Base-by-base conservation (phyloP, 768 basidiomycete genomes). In the Piloderma croceum region DNA sequence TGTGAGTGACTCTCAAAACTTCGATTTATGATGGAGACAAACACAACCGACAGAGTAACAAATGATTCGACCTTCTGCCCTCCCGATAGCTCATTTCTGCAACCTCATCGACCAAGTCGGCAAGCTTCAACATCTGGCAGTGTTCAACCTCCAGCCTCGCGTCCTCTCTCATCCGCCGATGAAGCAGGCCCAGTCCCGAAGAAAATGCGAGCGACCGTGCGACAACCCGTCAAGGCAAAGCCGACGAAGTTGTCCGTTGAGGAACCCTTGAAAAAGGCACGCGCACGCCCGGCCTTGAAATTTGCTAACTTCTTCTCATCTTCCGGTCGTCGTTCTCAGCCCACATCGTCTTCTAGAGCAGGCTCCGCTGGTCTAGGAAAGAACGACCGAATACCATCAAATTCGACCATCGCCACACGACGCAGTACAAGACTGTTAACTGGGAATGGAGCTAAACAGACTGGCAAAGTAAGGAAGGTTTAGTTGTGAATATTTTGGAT, bases 251-350 rank as follows among this genome's bases (percentile, higher is more conserved):
- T 73, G 53, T 67, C 66, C 57, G 61, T 71, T 54, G 81, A 82
- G 66, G 81, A 83, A 63, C 76, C 79, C 62, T 69, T 74, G 73
- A 86, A 85, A 83, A 88, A 89, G 85, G 86, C 81, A 85, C 79
- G 83, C 81, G 79, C 78, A 74, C 83, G 81, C 79, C 81, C 80
- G 81, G 82, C 79, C 74, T 74, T 84, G 76, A 80, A 76, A 70
- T 77, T 83, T 81, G 73, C 79, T 83, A 84, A 84, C 70, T 72
- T 83, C 73, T 83, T 84, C 83, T 86, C 83, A 84, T 83, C 80
- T 68, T 76, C 77, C 66, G 74, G 76, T 79, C 81, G 79, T 76
- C 74, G 74, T 77, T 77, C 77, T 65, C 82, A 85, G 81, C 72
- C 77, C 59, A 69, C 75, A 61, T 72, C 75, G 64, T 72, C 79